Conservation (phyloP, 148 eudicot genomes). For the Cornus controversa region DNA sequence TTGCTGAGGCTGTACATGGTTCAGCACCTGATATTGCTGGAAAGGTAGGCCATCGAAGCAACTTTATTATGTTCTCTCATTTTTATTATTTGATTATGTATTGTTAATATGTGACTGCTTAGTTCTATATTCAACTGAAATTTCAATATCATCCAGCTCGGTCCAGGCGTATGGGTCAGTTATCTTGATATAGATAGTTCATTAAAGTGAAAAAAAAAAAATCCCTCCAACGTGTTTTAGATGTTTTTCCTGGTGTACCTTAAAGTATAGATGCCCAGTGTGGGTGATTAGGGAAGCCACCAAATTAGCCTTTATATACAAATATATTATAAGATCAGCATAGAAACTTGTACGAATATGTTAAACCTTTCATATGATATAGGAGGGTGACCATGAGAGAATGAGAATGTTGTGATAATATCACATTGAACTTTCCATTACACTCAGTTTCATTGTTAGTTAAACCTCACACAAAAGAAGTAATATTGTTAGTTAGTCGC, state of each 20-base stretch:
- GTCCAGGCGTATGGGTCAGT: background rate
- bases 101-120: background rate
- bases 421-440: no score
- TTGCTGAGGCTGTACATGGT: constrained; percentile 99
- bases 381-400: no score
- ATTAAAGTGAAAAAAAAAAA: background rate
- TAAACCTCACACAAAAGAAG: no score
- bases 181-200: background rate
- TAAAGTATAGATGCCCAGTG: no score
- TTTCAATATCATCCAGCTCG: background rate
- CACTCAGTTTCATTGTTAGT: no score
- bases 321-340: no score
- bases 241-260: background rate
- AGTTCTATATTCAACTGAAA: background rate
- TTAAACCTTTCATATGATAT: no score
- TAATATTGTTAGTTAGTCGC: no score
- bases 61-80: background rate
- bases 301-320: no score
- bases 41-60: constrained; percentile 53
- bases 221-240: background rate
- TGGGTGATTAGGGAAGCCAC: no score
- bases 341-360: no score
- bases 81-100: background rate
- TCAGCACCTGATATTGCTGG: constrained; percentile 99
- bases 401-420: no score